A percentile compares a stretch with the other conserved stretches of the same genome.
phyloP scores from a whole-genome alignment of 2,329 filamentous ascomycete genomes.

The Paracorniculantispora psalliotae region DNA sequence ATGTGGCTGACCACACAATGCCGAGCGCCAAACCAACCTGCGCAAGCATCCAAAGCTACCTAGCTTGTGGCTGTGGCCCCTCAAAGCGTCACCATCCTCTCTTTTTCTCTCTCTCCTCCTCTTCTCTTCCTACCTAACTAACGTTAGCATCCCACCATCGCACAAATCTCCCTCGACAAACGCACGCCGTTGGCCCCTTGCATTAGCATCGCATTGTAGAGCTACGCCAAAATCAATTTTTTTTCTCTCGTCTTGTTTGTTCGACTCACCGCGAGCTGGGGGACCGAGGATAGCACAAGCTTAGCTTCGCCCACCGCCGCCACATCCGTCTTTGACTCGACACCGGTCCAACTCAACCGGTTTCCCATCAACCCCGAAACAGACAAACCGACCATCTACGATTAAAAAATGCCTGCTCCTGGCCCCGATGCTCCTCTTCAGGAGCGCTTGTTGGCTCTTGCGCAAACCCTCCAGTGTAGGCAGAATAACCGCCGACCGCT shows the following conservation, averaged over 20 bases:
- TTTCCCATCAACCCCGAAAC: background rate
- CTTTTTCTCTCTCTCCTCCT: background rate
- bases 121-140: background rate
- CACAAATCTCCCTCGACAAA: background rate
- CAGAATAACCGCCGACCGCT: conserved; percentile 30
- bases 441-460: conserved; percentile 72
- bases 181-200: background rate
- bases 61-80: background rate
- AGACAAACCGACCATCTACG: background rate
- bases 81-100: conserved; percentile 10
- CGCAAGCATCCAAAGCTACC: too few species aligned
- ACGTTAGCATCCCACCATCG: background rate
- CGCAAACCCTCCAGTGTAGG: conserved; percentile 87
- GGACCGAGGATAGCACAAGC: too few species aligned
- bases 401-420: conserved; percentile 5
- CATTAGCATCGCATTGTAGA: background rate
- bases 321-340: background rate
- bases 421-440: conserved; percentile 59
- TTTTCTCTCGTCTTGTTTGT: too few species aligned
- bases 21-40: too few species aligned
- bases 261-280: too few species aligned
- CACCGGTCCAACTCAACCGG: background rate
- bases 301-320: too few species aligned
- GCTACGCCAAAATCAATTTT: too few species aligned
- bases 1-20: too few species aligned